Evolutionary conservation across 108 stramenopile species (phyloP).

Genomic region (Nitzschia palea): DNA sequence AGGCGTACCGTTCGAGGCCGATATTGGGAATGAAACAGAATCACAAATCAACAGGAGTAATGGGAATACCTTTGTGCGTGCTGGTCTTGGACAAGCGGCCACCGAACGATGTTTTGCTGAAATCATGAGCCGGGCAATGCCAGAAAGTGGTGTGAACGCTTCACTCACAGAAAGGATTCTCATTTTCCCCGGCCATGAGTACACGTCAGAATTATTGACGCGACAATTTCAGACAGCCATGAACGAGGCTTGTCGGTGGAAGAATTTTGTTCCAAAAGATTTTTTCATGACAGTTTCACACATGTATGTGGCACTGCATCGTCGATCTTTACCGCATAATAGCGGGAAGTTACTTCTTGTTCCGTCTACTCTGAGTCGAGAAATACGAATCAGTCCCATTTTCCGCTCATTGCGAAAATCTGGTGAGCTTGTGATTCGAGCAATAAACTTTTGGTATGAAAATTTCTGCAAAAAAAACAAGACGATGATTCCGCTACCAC

Average conservation of each 20-base stretch:
- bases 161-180: conserved; percentile 34
- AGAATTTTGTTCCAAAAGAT: conserved; percentile 50
- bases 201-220: conserved; percentile 66
- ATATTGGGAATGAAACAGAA: conserved; percentile 52
- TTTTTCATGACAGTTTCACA: conserved; percentile 85
- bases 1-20: conserved; percentile 83
- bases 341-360: conserved; percentile 58
- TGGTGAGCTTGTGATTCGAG: conserved; percentile 62
- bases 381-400: conserved; percentile 66
- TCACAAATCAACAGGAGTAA: conserved; percentile 39
- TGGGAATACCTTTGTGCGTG: conserved; percentile 48
- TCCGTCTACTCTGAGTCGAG: conserved; percentile 59
- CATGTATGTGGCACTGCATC: conserved; percentile 68
- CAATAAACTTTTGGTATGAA: conserved; percentile 65
- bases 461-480: conserved; percentile 40
- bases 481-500: neutral
- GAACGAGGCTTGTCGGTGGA: conserved; percentile 55
- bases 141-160: conserved; percentile 1
- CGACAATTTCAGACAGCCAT: conserved; percentile 53
- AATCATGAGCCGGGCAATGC: conserved; percentile 47
- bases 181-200: conserved; percentile 86
- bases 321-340: conserved; percentile 60
- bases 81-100: conserved; percentile 44
- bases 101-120: conserved; percentile 85
- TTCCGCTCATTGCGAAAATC: conserved; percentile 62